Percentiles rank a stretch among this genome's conserved stretches.
phyloP scores from a whole-genome alignment of 805 yeast species.

The Aciculoconidium aculeatum region DNA sequence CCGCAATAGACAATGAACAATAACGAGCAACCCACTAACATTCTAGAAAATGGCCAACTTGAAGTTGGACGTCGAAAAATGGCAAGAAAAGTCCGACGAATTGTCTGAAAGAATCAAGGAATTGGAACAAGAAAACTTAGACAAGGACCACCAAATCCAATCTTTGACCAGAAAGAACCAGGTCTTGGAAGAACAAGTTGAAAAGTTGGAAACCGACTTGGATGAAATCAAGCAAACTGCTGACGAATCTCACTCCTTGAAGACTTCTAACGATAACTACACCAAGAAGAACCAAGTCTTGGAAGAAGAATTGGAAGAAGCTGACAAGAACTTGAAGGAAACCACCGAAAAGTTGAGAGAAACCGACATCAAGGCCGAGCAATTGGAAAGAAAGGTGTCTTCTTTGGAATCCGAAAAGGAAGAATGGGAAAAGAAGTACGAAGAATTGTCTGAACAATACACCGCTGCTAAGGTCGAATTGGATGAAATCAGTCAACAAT shows the following conservation, averaged over 20 bases:
- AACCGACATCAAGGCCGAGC: constrained; percentile 93
- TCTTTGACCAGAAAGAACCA: constrained; percentile 89
- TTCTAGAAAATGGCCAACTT: constrained; percentile 78
- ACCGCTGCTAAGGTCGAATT: constrained; percentile 83
- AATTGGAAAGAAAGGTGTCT: constrained; percentile 87
- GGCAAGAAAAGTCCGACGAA: constrained; percentile 97
- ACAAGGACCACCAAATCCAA: constrained; percentile 93
- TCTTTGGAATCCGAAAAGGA: constrained; percentile 91
- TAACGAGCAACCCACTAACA: constrained; percentile 5
- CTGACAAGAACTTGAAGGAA: constrained; percentile 86
- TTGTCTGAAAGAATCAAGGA: constrained; percentile 73
- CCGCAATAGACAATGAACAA: neutral
- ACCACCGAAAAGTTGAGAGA: constrained; percentile 92
- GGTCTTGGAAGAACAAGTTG: constrained; percentile 77
- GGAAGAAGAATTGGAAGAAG: constrained; percentile 87
- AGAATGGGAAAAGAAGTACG: constrained; percentile 83
- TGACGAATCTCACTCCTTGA: constrained; percentile 84
- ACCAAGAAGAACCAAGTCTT: constrained; percentile 83
- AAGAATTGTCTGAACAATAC: constrained; percentile 80
- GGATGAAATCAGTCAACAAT: constrained; percentile 94
- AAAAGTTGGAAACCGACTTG: constrained; percentile 69
- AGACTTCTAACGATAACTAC: constrained; percentile 84
- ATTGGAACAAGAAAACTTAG: constrained; percentile 86
- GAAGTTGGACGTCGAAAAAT: constrained; percentile 90
- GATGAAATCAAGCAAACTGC: constrained; percentile 77